phyloP scores from a whole-genome alignment of 768 basidiomycete genomes.

The Russula virescens region DNA sequence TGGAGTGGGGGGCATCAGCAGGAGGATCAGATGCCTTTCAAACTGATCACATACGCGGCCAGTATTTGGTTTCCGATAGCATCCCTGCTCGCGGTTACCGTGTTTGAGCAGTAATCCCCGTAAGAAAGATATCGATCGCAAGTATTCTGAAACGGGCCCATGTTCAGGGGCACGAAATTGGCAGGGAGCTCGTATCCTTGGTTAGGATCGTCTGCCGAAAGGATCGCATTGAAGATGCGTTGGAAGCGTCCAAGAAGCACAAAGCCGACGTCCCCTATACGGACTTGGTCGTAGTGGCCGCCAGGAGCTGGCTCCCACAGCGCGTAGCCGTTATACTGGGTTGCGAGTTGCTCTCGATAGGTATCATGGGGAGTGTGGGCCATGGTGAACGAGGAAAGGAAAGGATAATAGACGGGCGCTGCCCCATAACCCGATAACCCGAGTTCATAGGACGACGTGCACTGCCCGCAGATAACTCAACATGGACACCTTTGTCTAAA shows the following conservation, averaged over 20 bases:
- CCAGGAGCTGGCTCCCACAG: conserved; percentile 24
- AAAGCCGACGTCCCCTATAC: conserved; percentile 25
- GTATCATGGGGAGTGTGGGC: conserved; percentile 8
- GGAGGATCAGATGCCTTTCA: not conserved
- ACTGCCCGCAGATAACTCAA: too few species aligned
- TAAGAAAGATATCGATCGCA: not conserved
- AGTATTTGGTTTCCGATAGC: not conserved
- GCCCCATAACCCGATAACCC: not conserved
- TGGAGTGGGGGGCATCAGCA: not conserved
- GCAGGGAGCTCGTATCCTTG: conserved; percentile 2
- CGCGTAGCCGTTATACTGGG: conserved; percentile 16
- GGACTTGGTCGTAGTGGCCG: conserved; percentile 22
- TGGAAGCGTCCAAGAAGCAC: conserved; percentile 22
- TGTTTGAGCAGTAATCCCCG: conserved; percentile 3
- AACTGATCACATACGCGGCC: conserved; percentile 10
- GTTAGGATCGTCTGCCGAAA: not conserved
- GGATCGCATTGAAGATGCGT: conserved; percentile 23
- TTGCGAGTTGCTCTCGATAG: conserved; percentile 20
- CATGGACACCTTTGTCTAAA: too few species aligned
- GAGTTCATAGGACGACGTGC: too few species aligned
- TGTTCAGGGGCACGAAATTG: conserved; percentile 6
- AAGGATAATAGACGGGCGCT: not conserved
- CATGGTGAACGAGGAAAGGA: not conserved
- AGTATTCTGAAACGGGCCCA: conserved; percentile 13
- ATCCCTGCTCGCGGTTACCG: not conserved